phyloP scores from a whole-genome alignment of 2,329 filamentous ascomycete species.

The Meredithiella fracta region DNA sequence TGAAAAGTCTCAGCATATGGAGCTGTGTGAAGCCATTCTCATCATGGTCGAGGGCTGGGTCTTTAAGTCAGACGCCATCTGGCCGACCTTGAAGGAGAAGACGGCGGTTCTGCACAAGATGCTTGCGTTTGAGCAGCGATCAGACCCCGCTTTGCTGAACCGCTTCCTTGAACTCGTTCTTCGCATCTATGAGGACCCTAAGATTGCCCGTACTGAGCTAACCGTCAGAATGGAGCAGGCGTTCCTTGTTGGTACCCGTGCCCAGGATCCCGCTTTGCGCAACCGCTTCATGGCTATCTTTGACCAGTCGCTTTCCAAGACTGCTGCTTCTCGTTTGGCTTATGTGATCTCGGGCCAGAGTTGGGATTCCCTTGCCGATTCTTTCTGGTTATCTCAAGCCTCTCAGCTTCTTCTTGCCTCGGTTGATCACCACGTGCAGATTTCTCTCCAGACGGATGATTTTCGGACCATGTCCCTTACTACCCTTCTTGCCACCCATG shows the following conservation, averaged over 20 bases:
- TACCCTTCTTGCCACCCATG: conserved; percentile 56
- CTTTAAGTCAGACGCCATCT: conserved; percentile 85
- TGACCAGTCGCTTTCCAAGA: conserved; percentile 83
- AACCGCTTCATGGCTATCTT: conserved; percentile 95
- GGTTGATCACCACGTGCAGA: conserved; percentile 51
- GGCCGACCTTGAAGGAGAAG: conserved; percentile 96
- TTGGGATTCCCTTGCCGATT: conserved; percentile 88
- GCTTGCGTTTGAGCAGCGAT: conserved; percentile 78
- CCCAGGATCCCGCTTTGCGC: conserved; percentile 88
- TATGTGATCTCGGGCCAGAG: conserved; percentile 88
- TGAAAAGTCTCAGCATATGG: conserved; percentile 78
- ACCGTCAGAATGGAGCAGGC: conserved; percentile 96
- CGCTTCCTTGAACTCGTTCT: conserved; percentile 95
- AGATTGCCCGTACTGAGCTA: conserved; percentile 84
- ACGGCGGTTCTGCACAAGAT: conserved; percentile 98
- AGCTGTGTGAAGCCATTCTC: conserved; percentile 80
- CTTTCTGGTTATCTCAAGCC: conserved; percentile 93
- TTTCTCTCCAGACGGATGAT: conserved; percentile 66
- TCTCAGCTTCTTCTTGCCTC: conserved; percentile 84
- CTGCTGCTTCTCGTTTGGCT: conserved; percentile 70
- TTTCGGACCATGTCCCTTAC: conserved; percentile 64
- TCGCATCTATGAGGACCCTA: conserved; percentile 93
- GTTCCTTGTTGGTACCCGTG: conserved; percentile 86
- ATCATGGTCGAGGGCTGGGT: conserved; percentile 93
- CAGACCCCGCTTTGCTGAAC: conserved; percentile 69